Evolutionary conservation across 208 protist genomes (phyloP).

Genomic region (Acanthamoeba divionensis): DNA sequence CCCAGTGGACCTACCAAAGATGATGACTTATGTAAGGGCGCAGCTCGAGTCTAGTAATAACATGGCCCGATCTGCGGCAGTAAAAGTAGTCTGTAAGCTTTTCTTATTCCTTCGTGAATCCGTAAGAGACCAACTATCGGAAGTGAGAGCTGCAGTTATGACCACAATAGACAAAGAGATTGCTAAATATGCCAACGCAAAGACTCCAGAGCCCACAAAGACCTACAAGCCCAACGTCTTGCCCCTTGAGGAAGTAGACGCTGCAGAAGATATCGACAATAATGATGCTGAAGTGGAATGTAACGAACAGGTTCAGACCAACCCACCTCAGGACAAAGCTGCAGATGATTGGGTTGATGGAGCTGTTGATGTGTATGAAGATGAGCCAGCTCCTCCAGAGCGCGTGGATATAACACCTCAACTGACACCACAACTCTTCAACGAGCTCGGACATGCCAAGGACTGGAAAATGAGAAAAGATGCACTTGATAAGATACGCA

Average conservation of each 20-base stretch:
- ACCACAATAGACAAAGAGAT: conserved; percentile 58
- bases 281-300: background rate
- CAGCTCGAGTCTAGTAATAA: conserved; percentile 40
- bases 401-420: background rate
- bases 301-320: background rate
- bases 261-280: background rate
- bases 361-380: background rate
- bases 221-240: too few relatives aligned
- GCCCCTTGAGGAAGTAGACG: background rate
- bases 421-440: background rate
- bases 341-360: background rate
- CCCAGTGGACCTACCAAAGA: background rate
- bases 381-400: background rate
- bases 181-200: conserved; percentile 41
- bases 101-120: conserved; percentile 35
- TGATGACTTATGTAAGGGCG: background rate
- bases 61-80: conserved; percentile 19
- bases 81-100: conserved; percentile 39
- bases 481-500: conserved; percentile 47
- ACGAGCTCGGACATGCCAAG: conserved; percentile 47
- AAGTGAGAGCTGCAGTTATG: conserved; percentile 63
- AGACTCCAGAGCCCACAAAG: conserved; percentile 25
- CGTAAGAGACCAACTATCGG: background rate
- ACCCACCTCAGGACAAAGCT: background rate
- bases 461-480: conserved; percentile 61